Evolutionary conservation across 768 basidiomycete species (phyloP), one percentile per base, ranked within the genome.

Genomic region (Coprinopsis marcescibilis): DNA sequence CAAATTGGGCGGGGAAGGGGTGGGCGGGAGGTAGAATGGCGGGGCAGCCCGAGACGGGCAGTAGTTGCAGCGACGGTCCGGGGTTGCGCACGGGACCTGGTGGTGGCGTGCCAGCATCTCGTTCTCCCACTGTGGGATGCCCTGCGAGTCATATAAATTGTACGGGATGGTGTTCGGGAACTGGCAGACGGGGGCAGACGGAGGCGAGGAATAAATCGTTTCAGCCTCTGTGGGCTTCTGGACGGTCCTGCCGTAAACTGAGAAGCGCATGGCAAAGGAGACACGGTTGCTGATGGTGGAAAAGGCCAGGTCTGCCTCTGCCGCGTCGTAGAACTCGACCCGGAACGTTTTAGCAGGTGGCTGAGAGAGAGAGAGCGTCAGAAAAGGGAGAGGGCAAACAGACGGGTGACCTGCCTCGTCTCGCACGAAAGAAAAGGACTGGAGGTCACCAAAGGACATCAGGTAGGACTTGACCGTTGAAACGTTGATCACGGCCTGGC

Each of bases 311-410:
- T 69, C 64, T 4, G 83, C 79, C 30, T 74, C 72, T 20, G 83
- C 72, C 21, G 77, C 69, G 56, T 89, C 85, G 57, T 73, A 83
- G 58, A 77, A 91, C 52, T 88, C 85, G 43, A 81, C 75, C 32
- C 63, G 65, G 60, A 80, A 87, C 23, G 72, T 61, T 61, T 55
- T 27, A 14, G 44, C 24, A 25, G 20, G 20, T 12, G 23, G 24
- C 36, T 4, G 49, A 25, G 14, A 12, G 35, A 41, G 4, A 27
- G 11, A 47, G 25, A 24, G 46, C 17, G 36, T 17, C 45, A 21
- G 32, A 23, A 32, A 20, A 7, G 30, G 15, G 21, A 13, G n/a
- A 36, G 33, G 19, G 35, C 35, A 15, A 44, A 58, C 49, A 43
- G 67, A 68, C 51, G 57, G 43, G 19, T 57, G 48, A n/a, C 56